Percentiles rank a stretch among this genome's conserved stretches.
Conservation (phyloP, 2,329 filamentous ascomycete species). For the Colletotrichum sansevieriae region DNA sequence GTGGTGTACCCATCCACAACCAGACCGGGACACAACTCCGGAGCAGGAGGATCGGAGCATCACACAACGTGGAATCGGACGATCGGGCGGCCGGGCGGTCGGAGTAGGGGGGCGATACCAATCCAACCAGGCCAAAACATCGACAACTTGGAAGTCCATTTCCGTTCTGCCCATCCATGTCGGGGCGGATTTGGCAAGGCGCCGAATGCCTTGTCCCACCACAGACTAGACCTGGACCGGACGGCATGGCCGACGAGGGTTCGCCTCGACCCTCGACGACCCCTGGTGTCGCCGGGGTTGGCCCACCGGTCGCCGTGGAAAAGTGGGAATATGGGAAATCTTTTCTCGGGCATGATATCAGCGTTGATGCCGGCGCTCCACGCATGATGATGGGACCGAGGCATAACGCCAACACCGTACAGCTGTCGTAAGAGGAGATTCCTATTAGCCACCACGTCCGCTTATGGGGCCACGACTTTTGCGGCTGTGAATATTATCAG, state of each 20-base stretch:
- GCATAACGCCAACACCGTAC: constrained; percentile 21
- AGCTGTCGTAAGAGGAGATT: too few species aligned
- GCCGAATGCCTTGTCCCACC: constrained; percentile 39
- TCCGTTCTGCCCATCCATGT: neutral
- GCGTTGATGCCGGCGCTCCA: constrained; percentile 36
- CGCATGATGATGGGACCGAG: constrained; percentile 39
- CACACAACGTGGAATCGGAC: neutral
- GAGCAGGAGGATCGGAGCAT: constrained; percentile 14
- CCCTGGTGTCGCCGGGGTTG: constrained; percentile 25
- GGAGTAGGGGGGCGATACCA: neutral
- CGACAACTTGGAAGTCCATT: neutral
- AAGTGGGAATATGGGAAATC: constrained; percentile 30
- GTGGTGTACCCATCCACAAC: too few species aligned
- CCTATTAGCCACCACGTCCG: constrained; percentile 24
- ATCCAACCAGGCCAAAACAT: neutral
- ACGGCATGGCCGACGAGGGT: constrained; percentile 33
- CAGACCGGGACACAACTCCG: neutral
- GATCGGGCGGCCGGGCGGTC: neutral
- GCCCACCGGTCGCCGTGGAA: constrained; percentile 34
- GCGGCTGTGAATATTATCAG: constrained; percentile 28
- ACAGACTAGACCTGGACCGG: constrained; percentile 10
- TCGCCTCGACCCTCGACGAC: constrained; percentile 33
- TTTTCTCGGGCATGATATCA: constrained; percentile 38
- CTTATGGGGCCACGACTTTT: constrained; percentile 2
- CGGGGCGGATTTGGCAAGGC: constrained; percentile 32